Percentiles rank a stretch among this genome's conserved stretches.
phyloP scores from a whole-genome alignment of 2,329 filamentous ascomycete species.

The Curvularia spicifera region DNA sequence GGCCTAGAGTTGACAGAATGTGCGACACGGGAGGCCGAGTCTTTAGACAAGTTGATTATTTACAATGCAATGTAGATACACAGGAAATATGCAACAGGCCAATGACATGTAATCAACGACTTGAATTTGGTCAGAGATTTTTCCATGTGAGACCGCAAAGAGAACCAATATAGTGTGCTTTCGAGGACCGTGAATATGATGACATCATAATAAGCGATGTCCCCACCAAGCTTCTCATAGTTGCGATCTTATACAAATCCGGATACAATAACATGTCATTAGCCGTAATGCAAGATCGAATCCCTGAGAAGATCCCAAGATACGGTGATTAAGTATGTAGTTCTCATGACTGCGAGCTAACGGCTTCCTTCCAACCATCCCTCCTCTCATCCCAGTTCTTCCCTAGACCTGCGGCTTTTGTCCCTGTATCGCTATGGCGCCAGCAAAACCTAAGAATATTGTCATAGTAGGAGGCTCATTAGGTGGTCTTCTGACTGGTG shows the following conservation, averaged over 20 bases:
- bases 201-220: constrained; percentile 14
- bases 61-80: not conserved
- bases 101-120: not conserved
- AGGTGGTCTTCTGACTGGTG: constrained; percentile 30
- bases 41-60: not conserved
- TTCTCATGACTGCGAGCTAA: not conserved
- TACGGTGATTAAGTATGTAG: not conserved
- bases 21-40: constrained; percentile 15
- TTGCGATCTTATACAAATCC: not conserved
- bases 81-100: not conserved
- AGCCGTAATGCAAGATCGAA: constrained; percentile 7
- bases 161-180: not conserved
- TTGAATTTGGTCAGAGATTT: not conserved
- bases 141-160: not conserved
- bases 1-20: not conserved
- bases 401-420: not conserved
- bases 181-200: not conserved
- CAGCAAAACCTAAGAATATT: constrained; percentile 28
- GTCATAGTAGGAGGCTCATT: constrained; percentile 34
- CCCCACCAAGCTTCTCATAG: not conserved
- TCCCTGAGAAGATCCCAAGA: constrained; percentile 10
- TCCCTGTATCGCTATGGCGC: constrained; percentile 14
- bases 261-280: constrained; percentile 14
- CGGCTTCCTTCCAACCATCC: not conserved
- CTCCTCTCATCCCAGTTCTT: not conserved